Base-by-base conservation (phyloP, 176 grass and related monocot genomes). In the Poa annua region DNA sequence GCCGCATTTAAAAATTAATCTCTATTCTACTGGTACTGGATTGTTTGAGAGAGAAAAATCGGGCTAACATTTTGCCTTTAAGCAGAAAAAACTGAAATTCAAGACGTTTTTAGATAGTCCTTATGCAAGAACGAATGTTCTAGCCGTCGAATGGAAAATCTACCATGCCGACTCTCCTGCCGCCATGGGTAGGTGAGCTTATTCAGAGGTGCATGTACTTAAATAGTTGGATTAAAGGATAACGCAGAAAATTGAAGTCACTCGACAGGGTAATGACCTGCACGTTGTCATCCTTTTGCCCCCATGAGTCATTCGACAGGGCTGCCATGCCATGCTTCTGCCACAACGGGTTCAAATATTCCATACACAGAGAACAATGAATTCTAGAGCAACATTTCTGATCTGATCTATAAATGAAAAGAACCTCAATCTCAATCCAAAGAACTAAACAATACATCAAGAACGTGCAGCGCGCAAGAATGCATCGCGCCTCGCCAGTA, bases 321-420 rank as follows among this genome's bases (percentile, higher is more conserved):
- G 11, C 56, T 20, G 48, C 33, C 80, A 41, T 5, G n/a, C 15
- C 80, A 41, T 5, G n/a, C 15, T 71, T 42, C 51, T 81, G 21
- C 51, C 80, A 57, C 51, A 11, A 26, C 56, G 4, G 10, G 17
- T 48, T 45, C 26, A 72, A 72, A 72, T 72, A 72, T 72, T 26
- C 24, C 2, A 71, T 20, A 81, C 0, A 71, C 66, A 71, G 54
- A 57, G 15, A 32, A 20, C 32, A 41, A 41, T 41, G 10, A 39
- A 81, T 19, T 24, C 13, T 24, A 70, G 19, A 39, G 20, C 29
- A 64, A 61, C 3, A 5, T 14, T 48, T 8, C 16, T 65, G 44
- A 74, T 51, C 71, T 33, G 59, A 71, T 71, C 66, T 20, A 47
- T 45, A 45, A 45, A 45, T 45, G 42, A 19, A 4, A 32, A 44